Percentiles rank a stretch among this genome's conserved stretches.
Evolutionary conservation across 129 eudicot genomes (phyloP).

Genomic region (Flaveria ramosissima): DNA sequence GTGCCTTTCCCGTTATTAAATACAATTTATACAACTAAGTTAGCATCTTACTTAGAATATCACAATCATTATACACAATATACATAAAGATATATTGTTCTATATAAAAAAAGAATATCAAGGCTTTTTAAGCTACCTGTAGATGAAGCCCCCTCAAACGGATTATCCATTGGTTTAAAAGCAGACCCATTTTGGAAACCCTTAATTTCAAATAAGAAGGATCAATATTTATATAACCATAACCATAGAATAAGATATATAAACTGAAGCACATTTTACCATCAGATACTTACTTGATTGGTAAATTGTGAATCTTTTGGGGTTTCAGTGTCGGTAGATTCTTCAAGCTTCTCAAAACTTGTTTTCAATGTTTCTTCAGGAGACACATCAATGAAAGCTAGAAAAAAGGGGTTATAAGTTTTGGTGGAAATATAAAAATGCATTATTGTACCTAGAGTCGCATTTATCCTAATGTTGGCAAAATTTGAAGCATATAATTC

Average conservation of each 20-base stretch:
- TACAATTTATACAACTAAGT: background rate
- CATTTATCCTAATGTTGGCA: background rate
- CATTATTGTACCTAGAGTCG: background rate
- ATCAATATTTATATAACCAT: background rate
- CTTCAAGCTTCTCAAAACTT: constrained; percentile 56
- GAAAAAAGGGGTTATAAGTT: constrained; percentile 5
- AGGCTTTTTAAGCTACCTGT: constrained; percentile 45
- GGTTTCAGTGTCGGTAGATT: constrained; percentile 49
- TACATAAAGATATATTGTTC: background rate
- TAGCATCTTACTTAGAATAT: constrained; percentile 24
- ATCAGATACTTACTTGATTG: constrained; percentile 48
- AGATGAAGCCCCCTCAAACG: constrained; percentile 51
- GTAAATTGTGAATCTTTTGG: constrained; percentile 45
- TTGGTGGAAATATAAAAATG: background rate
- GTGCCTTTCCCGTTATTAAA: constrained; percentile 36
- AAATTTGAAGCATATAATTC: background rate
- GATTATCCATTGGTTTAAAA: constrained; percentile 41
- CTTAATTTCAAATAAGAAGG: constrained; percentile 35
- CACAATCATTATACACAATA: background rate
- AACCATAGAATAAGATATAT: background rate
- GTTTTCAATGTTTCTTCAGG: constrained; percentile 79
- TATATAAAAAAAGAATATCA: background rate
- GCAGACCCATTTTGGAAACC: constrained; percentile 83
- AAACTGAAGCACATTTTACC: constrained; percentile 11
- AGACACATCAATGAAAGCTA: constrained; percentile 92